Evolutionary conservation across 257 asterid genomes (phyloP).

Genomic region (Orobanche coerulescens): DNA sequence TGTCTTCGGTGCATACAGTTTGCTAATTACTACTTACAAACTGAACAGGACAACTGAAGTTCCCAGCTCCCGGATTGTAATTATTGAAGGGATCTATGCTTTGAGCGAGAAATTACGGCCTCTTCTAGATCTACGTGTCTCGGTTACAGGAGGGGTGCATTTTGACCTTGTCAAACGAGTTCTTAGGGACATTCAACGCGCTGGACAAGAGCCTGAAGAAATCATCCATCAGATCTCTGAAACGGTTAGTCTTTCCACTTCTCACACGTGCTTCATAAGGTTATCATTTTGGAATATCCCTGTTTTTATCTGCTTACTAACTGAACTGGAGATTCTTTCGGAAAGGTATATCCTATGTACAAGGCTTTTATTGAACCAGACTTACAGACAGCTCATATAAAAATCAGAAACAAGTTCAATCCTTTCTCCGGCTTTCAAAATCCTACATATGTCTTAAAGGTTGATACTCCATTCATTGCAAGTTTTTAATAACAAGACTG

Average conservation of each 20-base stretch:
- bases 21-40: too few species aligned
- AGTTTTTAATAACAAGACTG: constrained; percentile 12
- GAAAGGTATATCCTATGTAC: constrained; percentile 99
- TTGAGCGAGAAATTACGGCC: constrained; percentile 87
- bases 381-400: constrained; percentile 92
- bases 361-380: constrained; percentile 98
- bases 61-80: constrained; percentile 84
- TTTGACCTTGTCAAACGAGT: constrained; percentile 97
- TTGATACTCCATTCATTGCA: constrained; percentile 24
- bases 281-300: too few species aligned
- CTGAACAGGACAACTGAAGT: constrained; percentile 90
- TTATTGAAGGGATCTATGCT: constrained; percentile 96
- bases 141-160: constrained; percentile 99
- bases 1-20: too few species aligned
- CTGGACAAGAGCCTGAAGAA: constrained; percentile 99
- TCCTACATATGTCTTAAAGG: constrained; percentile 90
- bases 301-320: too few species aligned
- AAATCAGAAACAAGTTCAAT: constrained; percentile 81
- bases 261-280: too few species aligned
- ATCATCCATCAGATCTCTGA: constrained; percentile 96
- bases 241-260: too few species aligned
- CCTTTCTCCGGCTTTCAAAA: constrained; percentile 99
- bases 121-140: constrained; percentile 84
- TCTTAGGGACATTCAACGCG: constrained; percentile 94
- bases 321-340: too few species aligned